Evolutionary conservation across 2,329 filamentous ascomycete genomes (phyloP), one percentile per base, ranked within the genome.

Genomic region (Cadophora gregata): DNA sequence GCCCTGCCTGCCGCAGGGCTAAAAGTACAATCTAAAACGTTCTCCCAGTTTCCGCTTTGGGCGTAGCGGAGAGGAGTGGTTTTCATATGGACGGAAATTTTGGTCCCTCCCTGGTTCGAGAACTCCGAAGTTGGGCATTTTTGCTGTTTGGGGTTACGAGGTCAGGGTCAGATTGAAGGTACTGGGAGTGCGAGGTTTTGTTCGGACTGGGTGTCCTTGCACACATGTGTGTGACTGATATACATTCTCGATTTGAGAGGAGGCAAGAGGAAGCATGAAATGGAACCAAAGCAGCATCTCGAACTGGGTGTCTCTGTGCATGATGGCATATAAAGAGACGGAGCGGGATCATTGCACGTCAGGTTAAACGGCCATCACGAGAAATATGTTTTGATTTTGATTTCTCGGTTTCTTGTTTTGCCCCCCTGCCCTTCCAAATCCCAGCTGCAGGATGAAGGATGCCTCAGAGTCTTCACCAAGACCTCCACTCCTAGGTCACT

Each of bases 401-500:
- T 56, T 56, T 56, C 53, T 56, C 53, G 53, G 53, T 14, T 36
- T 36, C 19, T 19, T 36, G 31, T 36, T 21, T 47, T 47, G 42
- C 21, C 42, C 8, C n/a, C 42, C 19, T 47, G 42, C 42, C 42
- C 42, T 47, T 47, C 10, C 4, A 5, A 36, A n/a, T 36, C 29
- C 24, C 33, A 24, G 21, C 10, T 19, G 3, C 8, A 31, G 53
- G 53, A 56, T n/a, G 19, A 56, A 36, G 53, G n/a, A 31, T 36
- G n/a, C 53, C n/a, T 38, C 19, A 21, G 6, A 47, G 42, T 42
- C 31, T 16, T 38, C n/a, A 14, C 29, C 31, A 12, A n/a, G 5
- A 3, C 42, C 19, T 24, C 21, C n/a, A 25, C 33, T 21, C 21
- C 21, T 42, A 25, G 16, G 16, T 42, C 31, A 19, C 2, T 24